Evolutionary conservation across 1,284 basidiomycete genomes (phyloP).

Genomic region (Fomitopsis pinicola): DNA sequence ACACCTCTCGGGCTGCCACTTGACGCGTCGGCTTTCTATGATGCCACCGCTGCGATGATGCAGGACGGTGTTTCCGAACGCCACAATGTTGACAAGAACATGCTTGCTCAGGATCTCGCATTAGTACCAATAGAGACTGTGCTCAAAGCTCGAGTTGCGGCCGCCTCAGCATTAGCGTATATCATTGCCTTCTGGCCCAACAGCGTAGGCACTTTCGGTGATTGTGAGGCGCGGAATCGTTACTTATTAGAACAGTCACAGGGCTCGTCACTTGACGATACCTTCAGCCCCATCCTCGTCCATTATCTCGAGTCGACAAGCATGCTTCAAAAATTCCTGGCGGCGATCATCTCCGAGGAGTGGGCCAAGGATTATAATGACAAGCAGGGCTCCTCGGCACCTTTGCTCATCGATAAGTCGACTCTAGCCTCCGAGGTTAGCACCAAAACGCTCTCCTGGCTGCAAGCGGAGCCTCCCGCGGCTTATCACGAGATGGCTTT

Average conservation of each 20-base stretch:
- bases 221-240: background rate
- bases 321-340: slow-evolving; percentile 88
- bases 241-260: slow-evolving; percentile 8
- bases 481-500: slow-evolving; percentile 93
- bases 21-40: slow-evolving; percentile 71
- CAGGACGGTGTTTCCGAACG: slow-evolving; percentile 49
- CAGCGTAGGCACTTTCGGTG: slow-evolving; percentile 37
- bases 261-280: slow-evolving; percentile 44
- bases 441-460: slow-evolving; percentile 59
- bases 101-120: slow-evolving; percentile 88
- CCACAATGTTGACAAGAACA: slow-evolving; percentile 96
- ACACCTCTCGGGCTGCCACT: slow-evolving; percentile 86
- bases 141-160: slow-evolving; percentile 79
- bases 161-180: slow-evolving; percentile 77
- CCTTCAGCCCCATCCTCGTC: slow-evolving; percentile 68
- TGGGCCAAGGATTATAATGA: slow-evolving; percentile 73
- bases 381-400: slow-evolving; percentile 22
- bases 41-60: slow-evolving; percentile 46
- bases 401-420: slow-evolving; percentile 49
- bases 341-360: slow-evolving; percentile 85
- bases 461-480: slow-evolving; percentile 72
- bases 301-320: slow-evolving; percentile 85
- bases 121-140: slow-evolving; percentile 80
- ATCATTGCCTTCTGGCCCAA: slow-evolving; percentile 67
- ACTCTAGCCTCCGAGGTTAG: slow-evolving; percentile 66